A percentile compares a stretch with the other conserved stretches of the same genome.
Conservation (phyloP, 768 basidiomycete genomes). For the Rhodotorula graminis region DNA sequence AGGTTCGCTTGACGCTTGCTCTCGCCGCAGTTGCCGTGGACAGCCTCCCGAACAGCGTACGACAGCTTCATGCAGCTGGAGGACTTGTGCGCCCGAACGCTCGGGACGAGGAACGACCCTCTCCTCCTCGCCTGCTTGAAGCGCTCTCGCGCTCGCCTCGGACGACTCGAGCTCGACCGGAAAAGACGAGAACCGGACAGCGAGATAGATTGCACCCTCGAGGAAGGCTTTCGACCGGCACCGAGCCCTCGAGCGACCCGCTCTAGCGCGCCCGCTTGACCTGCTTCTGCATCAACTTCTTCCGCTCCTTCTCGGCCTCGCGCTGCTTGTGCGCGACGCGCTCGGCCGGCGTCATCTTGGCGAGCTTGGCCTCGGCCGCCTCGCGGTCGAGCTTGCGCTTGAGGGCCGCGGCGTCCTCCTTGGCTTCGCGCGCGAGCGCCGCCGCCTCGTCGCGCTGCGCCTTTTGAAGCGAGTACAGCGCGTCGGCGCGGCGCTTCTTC, state of each 20-base stretch:
- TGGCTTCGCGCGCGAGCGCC: background rate
- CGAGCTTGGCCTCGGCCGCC: background rate
- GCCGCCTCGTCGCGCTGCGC: conserved; percentile 8
- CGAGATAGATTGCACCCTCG: no score
- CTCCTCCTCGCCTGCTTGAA: no score
- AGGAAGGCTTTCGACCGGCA: background rate
- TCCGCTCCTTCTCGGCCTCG: conserved; percentile 19
- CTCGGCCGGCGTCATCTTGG: conserved; percentile 10
- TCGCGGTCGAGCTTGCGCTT: conserved; percentile 21
- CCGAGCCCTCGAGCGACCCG: background rate
- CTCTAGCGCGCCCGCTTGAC: background rate
- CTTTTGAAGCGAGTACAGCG: conserved; percentile 3
- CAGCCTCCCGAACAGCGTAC: no score
- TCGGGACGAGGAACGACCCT: no score
- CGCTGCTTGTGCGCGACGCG: conserved; percentile 13
- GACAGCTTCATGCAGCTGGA: no score
- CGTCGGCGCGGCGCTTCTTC: conserved; percentile 24
- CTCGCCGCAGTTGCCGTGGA: no score
- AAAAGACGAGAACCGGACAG: no score
- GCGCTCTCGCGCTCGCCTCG: no score
- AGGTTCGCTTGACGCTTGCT: background rate
- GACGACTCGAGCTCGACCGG: no score
- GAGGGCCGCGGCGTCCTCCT: conserved; percentile 1
- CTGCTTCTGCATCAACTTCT: conserved; percentile 10
- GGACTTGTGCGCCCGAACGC: no score